These are phyloP conservation scores for Rubia balearica DNA, from an alignment of 305 asterid species.

Conservation along the genomic window DNA sequence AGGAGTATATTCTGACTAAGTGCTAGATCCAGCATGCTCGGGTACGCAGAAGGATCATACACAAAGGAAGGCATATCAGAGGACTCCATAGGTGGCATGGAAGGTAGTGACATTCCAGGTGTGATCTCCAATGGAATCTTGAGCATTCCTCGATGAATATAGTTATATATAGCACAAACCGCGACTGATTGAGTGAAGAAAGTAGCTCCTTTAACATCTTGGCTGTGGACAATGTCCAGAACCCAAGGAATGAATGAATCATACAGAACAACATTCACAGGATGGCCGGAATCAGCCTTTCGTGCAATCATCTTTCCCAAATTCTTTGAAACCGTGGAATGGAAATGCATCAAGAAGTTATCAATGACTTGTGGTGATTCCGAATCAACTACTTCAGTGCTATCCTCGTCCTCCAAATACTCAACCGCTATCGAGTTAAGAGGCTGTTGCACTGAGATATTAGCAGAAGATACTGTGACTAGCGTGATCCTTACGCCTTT, in stretches of 20 bases:
- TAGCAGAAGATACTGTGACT: conserved; percentile 11
- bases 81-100: conserved; percentile 20
- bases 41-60: conserved; percentile 18
- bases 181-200: conserved; percentile 30
- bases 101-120: conserved; percentile 16
- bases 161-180: conserved; percentile 21
- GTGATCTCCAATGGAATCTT: conserved; percentile 16
- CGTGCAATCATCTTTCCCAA: conserved; percentile 16
- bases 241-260: conserved; percentile 34
- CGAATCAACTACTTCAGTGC: not conserved
- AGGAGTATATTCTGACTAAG: conserved; percentile 26
- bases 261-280: conserved; percentile 21
- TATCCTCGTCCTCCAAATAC: conserved; percentile 11
- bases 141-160: conserved; percentile 23
- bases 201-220: conserved; percentile 27
- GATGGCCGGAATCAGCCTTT: not conserved
- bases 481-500: conserved; percentile 24
- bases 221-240: conserved; percentile 22
- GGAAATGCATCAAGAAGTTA: conserved; percentile 10
- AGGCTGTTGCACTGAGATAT: not conserved
- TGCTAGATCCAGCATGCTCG: conserved; percentile 12
- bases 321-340: conserved; percentile 8
- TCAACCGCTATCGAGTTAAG: conserved; percentile 15
- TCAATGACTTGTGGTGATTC: conserved; percentile 1
- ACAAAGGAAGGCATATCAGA: conserved; percentile 34